Evolutionary conservation across 768 basidiomycete species (phyloP), one percentile per base, ranked within the genome.

Genomic region (Lepiota brunneoincarnata): DNA sequence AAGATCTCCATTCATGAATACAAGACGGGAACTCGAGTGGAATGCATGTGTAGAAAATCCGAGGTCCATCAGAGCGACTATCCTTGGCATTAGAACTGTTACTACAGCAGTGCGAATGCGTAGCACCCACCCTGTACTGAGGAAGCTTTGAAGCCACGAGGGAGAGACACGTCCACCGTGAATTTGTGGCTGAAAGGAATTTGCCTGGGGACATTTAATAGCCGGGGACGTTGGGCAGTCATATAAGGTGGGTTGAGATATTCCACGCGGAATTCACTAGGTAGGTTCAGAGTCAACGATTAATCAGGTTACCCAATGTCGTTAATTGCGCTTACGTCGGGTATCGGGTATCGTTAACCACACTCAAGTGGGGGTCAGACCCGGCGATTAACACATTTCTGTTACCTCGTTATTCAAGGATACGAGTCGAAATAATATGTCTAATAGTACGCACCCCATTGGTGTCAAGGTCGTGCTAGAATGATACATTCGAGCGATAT

Each of bases 401-500:
- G n/a, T 15, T 20, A 11, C 1, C 47, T 44, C 17, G 31, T 38
- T 31, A n/a, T 39, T 35, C 44, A 37, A 28, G 11, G n/a, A n/a
- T n/a, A n/a, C n/a, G 37, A 28, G 49, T 41, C 31, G 75, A 56
- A 46, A 41, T 42, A 11, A 36, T 11, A 47, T 20, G 4, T 20
- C 28, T 6, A n/a, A 37, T 67, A 54, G 76, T 59, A 75, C 68
- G 37, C 70, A 77, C 58, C 81, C 81, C 56, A 78, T 78, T 17
- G 80, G 77, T 12, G 83, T 76, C 58, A 85, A 69, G 34, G 78
- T 80, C 11, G 77, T 80, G 4, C 73, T 73, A 1, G 83, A 84
- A 66, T 87, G 85, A 69, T 87, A 87, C 68, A 87, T 45, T 14
- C 84, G 69, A 47, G 82, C 75, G 56, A 84, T 74, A 37, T 66